Evolutionary conservation across 306 rosid species (phyloP).

Genomic region (Herpetospermum pedunculosum): DNA sequence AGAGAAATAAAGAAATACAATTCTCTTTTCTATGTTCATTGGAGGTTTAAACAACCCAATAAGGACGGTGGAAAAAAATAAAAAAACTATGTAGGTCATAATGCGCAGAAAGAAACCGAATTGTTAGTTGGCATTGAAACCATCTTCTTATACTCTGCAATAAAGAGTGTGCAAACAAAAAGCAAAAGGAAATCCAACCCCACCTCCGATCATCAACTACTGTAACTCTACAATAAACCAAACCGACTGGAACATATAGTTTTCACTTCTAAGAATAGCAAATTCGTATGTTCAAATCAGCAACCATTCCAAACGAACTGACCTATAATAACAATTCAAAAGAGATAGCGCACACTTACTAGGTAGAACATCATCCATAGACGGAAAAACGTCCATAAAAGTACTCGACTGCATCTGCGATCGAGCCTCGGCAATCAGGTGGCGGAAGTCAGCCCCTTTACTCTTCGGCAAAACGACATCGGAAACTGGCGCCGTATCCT

Average conservation of each 20-base stretch:
- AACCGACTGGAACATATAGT: neutral
- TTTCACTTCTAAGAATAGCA: neutral
- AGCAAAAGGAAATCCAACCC: neutral
- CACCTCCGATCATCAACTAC: neutral
- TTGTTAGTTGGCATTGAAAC: neutral
- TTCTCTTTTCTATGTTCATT: neutral
- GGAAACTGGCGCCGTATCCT: conserved; percentile 12
- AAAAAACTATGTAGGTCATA: neutral
- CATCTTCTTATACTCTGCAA: neutral
- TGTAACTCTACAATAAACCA: neutral
- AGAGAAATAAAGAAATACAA: neutral
- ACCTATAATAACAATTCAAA: neutral
- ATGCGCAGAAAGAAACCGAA: neutral
- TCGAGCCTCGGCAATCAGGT: conserved; percentile 65
- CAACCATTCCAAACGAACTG: neutral
- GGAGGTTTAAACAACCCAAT: neutral
- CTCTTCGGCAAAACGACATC: conserved; percentile 48
- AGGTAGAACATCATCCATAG: conserved; percentile 41
- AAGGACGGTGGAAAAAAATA: neutral
- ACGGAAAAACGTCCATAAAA: conserved; percentile 23
- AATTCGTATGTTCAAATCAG: neutral
- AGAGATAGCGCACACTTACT: conserved; percentile 22
- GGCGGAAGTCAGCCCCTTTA: conserved; percentile 69
- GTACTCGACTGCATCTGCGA: conserved; percentile 22
- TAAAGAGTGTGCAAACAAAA: neutral